Evolutionary conservation across 2,329 filamentous ascomycete species (phyloP).

Genomic region (Ilyonectria sp.): DNA sequence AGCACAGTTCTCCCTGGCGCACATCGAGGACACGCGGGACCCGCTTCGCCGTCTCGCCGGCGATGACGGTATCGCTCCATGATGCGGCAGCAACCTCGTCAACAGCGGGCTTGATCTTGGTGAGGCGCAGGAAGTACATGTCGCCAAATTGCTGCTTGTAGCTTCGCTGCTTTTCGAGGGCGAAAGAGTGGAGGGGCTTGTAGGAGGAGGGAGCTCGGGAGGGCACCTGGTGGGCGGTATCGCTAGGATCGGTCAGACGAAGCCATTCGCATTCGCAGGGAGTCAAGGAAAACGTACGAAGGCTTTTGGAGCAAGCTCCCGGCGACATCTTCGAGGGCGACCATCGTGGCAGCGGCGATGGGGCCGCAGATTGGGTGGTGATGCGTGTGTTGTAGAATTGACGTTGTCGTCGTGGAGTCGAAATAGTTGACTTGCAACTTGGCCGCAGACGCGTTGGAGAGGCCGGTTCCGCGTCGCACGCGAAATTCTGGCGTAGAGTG

Average conservation of each 20-base stretch:
- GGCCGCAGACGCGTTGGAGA: conserved; percentile 39
- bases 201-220: conserved; percentile 74
- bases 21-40: conserved; percentile 96
- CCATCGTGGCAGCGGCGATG: conserved; percentile 48
- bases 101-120: conserved; percentile 87
- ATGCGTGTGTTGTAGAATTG: conserved; percentile 9
- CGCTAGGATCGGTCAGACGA: conserved; percentile 39
- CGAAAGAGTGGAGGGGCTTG: conserved; percentile 82
- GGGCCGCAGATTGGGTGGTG: background rate
- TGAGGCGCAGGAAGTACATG: conserved; percentile 95
- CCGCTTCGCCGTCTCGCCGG: conserved; percentile 79
- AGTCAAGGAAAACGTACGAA: conserved; percentile 45
- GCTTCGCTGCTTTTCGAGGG: conserved; percentile 78
- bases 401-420: conserved; percentile 16
- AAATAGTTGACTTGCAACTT: conserved; percentile 14
- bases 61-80: conserved; percentile 86
- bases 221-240: conserved; percentile 57
- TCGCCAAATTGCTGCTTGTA: conserved; percentile 98
- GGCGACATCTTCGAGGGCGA: conserved; percentile 52
- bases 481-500: conserved; percentile 49
- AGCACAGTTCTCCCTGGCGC: conserved; percentile 94
- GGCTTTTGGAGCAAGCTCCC: conserved; percentile 53
- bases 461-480: conserved; percentile 40
- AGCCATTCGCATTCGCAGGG: background rate
- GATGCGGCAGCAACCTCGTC: conserved; percentile 80